phyloP scores from a whole-genome alignment of 2,329 filamentous ascomycete genomes.

The Epichloe hybrida region DNA sequence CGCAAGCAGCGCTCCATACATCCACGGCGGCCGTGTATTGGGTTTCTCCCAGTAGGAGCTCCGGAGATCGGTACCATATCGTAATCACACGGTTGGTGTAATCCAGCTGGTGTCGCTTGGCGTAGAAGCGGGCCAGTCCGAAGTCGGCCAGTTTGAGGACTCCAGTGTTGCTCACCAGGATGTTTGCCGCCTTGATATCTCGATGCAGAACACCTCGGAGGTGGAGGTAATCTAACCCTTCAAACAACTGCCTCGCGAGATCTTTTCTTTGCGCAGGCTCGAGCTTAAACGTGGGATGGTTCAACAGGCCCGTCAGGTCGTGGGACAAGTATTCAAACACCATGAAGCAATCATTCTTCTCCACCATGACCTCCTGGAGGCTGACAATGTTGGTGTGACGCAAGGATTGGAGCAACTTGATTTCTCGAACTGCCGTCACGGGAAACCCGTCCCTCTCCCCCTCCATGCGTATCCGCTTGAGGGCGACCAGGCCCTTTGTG shows the following conservation, averaged over 20 bases:
- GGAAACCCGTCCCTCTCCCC: slow-evolving; percentile 79
- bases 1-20: slow-evolving; percentile 94
- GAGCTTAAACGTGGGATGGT: slow-evolving; percentile 83
- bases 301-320: slow-evolving; percentile 86
- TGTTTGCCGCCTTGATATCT: slow-evolving; percentile 97
- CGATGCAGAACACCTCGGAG: slow-evolving; percentile 86
- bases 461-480: slow-evolving; percentile 90
- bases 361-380: slow-evolving; percentile 89
- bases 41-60: slow-evolving; percentile 81
- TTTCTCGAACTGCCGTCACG: slow-evolving; percentile 80
- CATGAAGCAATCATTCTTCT: slow-evolving; percentile 98
- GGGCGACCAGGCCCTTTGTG: slow-evolving; percentile 66
- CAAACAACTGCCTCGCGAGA: slow-evolving; percentile 81
- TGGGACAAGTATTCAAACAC: slow-evolving; percentile 97
- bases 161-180: slow-evolving; percentile 80
- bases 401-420: slow-evolving; percentile 80
- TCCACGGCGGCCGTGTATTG: slow-evolving; percentile 83
- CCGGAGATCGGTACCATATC: slow-evolving; percentile 91
- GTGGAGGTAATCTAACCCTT: slow-evolving; percentile 88
- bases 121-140: slow-evolving; percentile 88
- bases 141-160: slow-evolving; percentile 91
- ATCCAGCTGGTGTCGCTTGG: slow-evolving; percentile 79
- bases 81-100: slow-evolving; percentile 99
- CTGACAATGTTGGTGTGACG: slow-evolving; percentile 72
- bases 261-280: slow-evolving; percentile 83